A percentile compares a stretch with the other conserved stretches of the same genome.
Evolutionary conservation across 345 rosid genomes (phyloP).

Genomic region (Lenwebbia sp.): DNA sequence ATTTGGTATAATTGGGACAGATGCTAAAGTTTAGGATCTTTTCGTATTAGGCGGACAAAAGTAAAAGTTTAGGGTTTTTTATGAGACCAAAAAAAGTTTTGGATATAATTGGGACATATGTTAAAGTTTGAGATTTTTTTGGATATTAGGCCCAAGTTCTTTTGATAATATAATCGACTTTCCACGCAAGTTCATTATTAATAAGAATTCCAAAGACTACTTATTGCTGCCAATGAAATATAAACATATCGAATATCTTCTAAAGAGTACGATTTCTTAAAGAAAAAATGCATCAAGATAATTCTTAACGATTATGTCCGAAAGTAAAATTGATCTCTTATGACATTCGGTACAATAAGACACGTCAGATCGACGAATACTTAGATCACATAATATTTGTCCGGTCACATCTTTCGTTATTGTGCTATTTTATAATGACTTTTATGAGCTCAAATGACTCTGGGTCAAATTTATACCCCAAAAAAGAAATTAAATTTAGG

Average conservation of each 20-base stretch:
- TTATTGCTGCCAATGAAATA: too few species aligned
- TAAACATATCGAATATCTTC: background rate
- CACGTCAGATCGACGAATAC: background rate
- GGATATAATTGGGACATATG: too few species aligned
- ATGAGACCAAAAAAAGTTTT: too few species aligned
- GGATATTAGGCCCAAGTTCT: background rate
- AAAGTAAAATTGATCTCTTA: background rate
- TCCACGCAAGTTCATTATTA: background rate
- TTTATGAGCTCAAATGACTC: too few species aligned
- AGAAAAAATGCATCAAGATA: background rate
- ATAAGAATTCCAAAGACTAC: rapidly evolving
- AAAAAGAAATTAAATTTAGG: too few species aligned
- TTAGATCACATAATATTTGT: background rate
- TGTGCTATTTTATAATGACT: too few species aligned
- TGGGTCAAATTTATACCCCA: too few species aligned
- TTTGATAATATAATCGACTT: background rate
- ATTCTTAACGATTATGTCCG: background rate
- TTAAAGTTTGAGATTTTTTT: too few species aligned
- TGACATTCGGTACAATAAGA: background rate
- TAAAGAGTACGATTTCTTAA: background rate
- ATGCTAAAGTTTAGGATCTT: too few species aligned
- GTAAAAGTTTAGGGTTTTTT: too few species aligned
- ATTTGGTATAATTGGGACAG: too few species aligned
- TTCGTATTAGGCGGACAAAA: too few species aligned
- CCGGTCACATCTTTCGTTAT: background rate